Evolutionary conservation across 352 stramenopile species (phyloP), one percentile per base, ranked within the genome.

Genomic region (Thalassiosira livingstoniorum): DNA sequence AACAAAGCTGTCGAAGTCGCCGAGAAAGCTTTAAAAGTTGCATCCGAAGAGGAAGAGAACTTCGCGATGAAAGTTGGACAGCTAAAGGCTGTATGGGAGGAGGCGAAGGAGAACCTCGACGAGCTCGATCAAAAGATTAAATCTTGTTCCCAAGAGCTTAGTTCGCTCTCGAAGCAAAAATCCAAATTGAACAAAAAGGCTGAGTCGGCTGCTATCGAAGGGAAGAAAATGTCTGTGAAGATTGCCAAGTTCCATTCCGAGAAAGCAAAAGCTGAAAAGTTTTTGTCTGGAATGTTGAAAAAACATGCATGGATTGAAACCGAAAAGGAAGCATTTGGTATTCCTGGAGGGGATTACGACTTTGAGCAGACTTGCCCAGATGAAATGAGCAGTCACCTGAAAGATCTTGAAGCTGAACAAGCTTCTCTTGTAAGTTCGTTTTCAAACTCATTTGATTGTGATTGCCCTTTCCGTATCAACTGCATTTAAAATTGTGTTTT

Each of bases 301-400:
- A 92, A 97, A 3, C 91, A 99, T 83, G 89, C 96, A 13, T 99
- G 98, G 98, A 99, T 99, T 85, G 95, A 97, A 58, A 90, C 79
- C 0, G 97, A 99, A 75, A 98, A 98, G 80, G 91, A 98, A 88
- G 98, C 97, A 78, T 99, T 99, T 80, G 98, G 98, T 34, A 92
- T 97, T 10, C 87, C 95, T 57, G 96, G 97, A 82, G 98, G 97
- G 31, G 97, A 99, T 85, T 99, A 99, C 78, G 98, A 99, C 82
- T 99, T 99, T 75, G 90, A 96, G 71, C 91, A 93, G 10, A 91
- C 90, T 2, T 94, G 99, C 82, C 93, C 96, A 7, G 89, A 91
- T 0, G 94, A 90, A 32, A 96, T 96, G 18, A 96, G 95, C 75
- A 90, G 92, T 15, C 91, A 97, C 47, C 86, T 99, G 1, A 80